Evolutionary conservation across 148 eudicot genomes (phyloP), one percentile per base, ranked within the genome.

Genomic region (Polygonum maritimum): DNA sequence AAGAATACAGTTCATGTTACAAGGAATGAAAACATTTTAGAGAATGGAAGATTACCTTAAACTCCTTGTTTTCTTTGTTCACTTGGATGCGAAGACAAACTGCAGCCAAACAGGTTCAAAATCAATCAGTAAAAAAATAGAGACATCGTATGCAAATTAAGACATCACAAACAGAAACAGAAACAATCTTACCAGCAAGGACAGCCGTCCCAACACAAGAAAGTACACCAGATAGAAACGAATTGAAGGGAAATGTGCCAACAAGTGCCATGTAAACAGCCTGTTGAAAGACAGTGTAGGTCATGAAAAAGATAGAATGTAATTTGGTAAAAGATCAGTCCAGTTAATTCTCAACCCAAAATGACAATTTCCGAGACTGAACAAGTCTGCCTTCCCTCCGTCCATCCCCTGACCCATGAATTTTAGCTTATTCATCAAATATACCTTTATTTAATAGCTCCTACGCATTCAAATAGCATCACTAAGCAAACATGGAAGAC

Each of bases 61-160:
- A 89, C 81, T 89, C 91, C 83, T 89, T 89, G 82, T 89, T 89
- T 73, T 89, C 93, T 86, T 89, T 87, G 88, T 87, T 89, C 74
- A 89, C 91, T 83, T 89, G 93, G 35, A 87, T 87, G 19, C 93
- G 89, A 63, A 89, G 88, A 81, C 88, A 82, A 54, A 89, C 91
- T 87, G 89, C 45, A 65, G 55, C 10, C 16, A 22, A 62, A 33
- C 38, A 31, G 16, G 7, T 62, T 31, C 26, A 62, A 62, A 26
- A 10, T 62, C 10, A 62, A 62, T 3, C 0, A 62, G 21, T 11
- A 62, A 31, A 31, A 31, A 31, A 62, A 62, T 11, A 8, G 38
- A 26, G 39, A 62, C 4, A 22, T 15, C 38, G 26, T 26, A 62
- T 62, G 38, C 69, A 62, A 12, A 62, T 62, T 62, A 62, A 26